A percentile compares a stretch with the other conserved stretches of the same genome.
phyloP scores from a whole-genome alignment of 306 rosid species.

The Lathyrus aphaca region DNA sequence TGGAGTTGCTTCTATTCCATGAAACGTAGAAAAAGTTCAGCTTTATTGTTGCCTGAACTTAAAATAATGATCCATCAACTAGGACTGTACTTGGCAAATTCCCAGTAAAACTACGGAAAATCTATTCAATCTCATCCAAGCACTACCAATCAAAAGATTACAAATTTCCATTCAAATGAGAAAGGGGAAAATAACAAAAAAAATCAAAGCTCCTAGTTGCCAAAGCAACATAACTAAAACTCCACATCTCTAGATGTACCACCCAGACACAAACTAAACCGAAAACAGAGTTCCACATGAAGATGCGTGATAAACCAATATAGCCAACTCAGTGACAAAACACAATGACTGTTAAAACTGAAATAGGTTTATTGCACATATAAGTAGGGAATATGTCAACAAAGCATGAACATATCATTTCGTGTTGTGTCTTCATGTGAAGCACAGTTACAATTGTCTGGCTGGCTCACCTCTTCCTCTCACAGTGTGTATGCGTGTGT shows the following conservation, averaged over 20 bases:
- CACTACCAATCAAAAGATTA: slow-evolving; percentile 21
- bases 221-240: slow-evolving; percentile 13
- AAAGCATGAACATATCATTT: slow-evolving; percentile 9
- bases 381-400: not conserved
- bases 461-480: not conserved
- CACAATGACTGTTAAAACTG: not conserved
- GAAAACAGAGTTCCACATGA: slow-evolving; percentile 6
- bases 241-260: slow-evolving; percentile 7
- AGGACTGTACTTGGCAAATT: slow-evolving; percentile 14
- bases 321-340: not conserved
- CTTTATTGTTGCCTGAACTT: slow-evolving; percentile 17
- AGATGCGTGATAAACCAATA: not conserved
- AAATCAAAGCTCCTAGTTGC: not conserved
- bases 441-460: no score
- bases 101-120: slow-evolving; percentile 14
- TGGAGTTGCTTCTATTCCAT: slow-evolving; percentile 21
- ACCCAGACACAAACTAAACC: not conserved
- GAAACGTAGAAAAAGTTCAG: slow-evolving; percentile 15
- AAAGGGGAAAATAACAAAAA: not conserved
- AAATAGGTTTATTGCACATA: not conserved
- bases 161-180: not conserved
- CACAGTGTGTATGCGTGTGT: not conserved
- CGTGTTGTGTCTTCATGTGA: not conserved
- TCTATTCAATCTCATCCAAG: slow-evolving; percentile 4
- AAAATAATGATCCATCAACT: slow-evolving; percentile 21